Evolutionary conservation across 805 yeast species (phyloP), one percentile per base, ranked within the genome.

Genomic region (Clavispora fructus): DNA sequence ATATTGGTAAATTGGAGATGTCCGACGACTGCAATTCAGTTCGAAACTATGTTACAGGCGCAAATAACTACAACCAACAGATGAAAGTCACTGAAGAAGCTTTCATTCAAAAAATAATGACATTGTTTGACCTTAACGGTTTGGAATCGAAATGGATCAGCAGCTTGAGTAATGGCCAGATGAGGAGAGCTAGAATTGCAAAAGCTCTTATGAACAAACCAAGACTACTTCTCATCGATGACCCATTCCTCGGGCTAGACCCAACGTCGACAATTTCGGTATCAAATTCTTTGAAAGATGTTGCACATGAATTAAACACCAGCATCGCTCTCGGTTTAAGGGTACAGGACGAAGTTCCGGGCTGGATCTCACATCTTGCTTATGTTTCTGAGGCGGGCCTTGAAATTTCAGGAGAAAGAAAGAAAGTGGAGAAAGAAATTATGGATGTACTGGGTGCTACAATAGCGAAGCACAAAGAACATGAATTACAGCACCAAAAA

Each of bases 101-200:
- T 0, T 62, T 71, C 30, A 70, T 82, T 9, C 62, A 68, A 1
- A 53, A 60, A 1, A 66, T 85, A 17, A 56, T 86, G 9, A 61
- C 68, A 4, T 64, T 67, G 27, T 74, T 94, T 46, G 71, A 78
- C 41, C 68, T 92, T 48, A 64, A 61, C 6, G 82, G 78, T 0
- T 63, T 90, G 41, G 71, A 79, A 44, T 74, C 80, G 45, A 78
- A 88, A 48, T 92, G 95, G 89, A 79, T 87, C 30, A 87, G 88
- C 62, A 87, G 92, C 0, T 69, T 94, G 39, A 87, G 96, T 62
- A 94, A 94, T 63, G 99, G 99, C 0, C 99, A 94, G 64, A 82
- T 87, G 62, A 75, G 99, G 55, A 73, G 99, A 42, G 96, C 97
- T 0, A 74, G 97, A 50, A 67, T 94, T 26, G 98, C 97, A 0